Evolutionary conservation across 495 filamentous ascomycete species (phyloP).

Genomic region (Barbatosphaeria neglecta): DNA sequence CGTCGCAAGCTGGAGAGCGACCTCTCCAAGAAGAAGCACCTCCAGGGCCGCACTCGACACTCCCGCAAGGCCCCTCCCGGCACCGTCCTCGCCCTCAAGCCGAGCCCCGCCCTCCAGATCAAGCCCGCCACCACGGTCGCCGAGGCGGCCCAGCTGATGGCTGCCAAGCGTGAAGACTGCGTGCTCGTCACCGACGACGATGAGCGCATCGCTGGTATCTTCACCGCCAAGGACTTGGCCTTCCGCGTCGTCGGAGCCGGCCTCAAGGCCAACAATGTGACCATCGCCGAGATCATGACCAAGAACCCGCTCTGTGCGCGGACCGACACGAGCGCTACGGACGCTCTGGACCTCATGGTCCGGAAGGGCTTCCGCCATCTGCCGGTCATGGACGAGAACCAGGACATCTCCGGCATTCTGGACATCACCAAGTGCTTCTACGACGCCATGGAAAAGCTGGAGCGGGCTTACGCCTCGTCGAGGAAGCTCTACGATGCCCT

Average conservation of each 20-base stretch:
- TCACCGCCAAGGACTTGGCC: constrained; percentile 96
- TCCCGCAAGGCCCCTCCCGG: constrained; percentile 91
- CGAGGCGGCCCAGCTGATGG: constrained; percentile 97
- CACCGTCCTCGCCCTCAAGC: constrained; percentile 87
- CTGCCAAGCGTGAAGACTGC: constrained; percentile 95
- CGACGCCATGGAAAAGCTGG: constrained; percentile 98
- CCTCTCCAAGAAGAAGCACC: constrained; percentile 91
- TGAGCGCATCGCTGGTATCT: constrained; percentile 94
- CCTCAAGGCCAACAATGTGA: constrained; percentile 80
- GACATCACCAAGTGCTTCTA: constrained; percentile 99
- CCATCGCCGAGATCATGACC: constrained; percentile 98
- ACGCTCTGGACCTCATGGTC: constrained; percentile 96
- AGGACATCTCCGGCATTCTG: constrained; percentile 94
- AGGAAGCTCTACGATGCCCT: constrained; percentile 92
- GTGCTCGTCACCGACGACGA: constrained; percentile 98
- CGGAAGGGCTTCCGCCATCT: constrained; percentile 95
- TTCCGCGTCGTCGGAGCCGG: constrained; percentile 92
- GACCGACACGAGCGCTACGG: constrained; percentile 95
- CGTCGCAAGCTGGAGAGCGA: constrained; percentile 93
- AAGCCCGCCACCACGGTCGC: constrained; percentile 91
- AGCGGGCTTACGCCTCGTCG: constrained; percentile 92
- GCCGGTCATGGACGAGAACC: constrained; percentile 99
- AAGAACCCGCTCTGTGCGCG: constrained; percentile 96
- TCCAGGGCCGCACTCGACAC: constrained; percentile 60
- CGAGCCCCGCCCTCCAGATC: constrained; percentile 92